Percentiles rank a stretch among this genome's conserved stretches.
These are phyloP conservation scores for Stylosanthes scabra DNA, from an alignment of 331 rosid species.

Conservation along the genomic window DNA sequence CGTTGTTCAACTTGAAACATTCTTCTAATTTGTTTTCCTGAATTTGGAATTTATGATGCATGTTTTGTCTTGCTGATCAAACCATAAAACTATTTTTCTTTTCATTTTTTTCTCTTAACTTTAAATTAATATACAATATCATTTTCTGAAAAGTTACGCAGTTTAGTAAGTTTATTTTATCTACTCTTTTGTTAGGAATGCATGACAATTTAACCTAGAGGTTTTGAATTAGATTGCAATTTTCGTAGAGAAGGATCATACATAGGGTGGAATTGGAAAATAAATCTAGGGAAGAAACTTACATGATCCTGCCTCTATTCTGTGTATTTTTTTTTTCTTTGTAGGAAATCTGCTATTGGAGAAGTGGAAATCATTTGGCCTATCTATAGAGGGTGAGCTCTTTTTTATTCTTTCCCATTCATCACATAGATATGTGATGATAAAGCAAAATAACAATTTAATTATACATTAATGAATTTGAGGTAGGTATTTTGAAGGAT, in stretches of 20 bases:
- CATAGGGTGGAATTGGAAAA: constrained; percentile 12
- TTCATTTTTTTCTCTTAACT: not conserved
- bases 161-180: not conserved
- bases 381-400: constrained; percentile 67
- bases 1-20: constrained; percentile 1
- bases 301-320: not conserved
- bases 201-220: not conserved
- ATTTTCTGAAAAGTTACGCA: constrained; percentile 14
- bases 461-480: constrained; percentile 36
- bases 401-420: constrained; percentile 1
- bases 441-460: constrained; percentile 5
- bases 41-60: constrained; percentile 32
- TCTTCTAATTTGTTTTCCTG: constrained; percentile 14
- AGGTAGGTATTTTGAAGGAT: constrained; percentile 73
- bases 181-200: not conserved
- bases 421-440: constrained; percentile 23
- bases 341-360: constrained; percentile 78
- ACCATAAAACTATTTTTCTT: not conserved
- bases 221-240: not conserved
- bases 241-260: not conserved
- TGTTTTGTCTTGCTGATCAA: not conserved
- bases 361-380: constrained; percentile 76
- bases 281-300: constrained; percentile 22
- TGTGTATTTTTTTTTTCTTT: not conserved
- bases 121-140: not conserved